Evolutionary conservation across 129 eudicot species (phyloP).

Genomic region (Lonicera japonica): DNA sequence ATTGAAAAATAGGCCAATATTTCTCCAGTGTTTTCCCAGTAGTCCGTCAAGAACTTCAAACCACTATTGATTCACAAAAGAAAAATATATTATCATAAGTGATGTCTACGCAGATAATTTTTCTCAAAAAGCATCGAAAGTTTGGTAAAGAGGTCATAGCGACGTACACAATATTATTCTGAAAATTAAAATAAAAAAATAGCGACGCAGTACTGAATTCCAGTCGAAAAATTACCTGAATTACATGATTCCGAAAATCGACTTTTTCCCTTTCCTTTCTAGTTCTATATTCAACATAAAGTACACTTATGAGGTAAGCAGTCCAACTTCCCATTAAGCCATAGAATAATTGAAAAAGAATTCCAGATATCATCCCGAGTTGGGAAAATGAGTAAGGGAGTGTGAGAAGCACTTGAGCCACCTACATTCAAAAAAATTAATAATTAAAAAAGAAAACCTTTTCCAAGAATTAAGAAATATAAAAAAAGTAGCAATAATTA

Average conservation of each 20-base stretch:
- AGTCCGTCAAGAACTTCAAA: constrained; percentile 91
- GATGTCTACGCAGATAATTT: background rate
- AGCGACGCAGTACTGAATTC: too few species aligned
- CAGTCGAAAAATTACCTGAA: too few species aligned
- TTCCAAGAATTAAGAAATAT: too few species aligned
- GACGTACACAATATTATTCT: too few species aligned
- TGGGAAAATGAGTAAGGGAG: constrained; percentile 85
- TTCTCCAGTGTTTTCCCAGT: constrained; percentile 77
- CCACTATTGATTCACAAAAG: constrained; percentile 39
- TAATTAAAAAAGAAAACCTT: too few species aligned
- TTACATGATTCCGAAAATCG: constrained; percentile 70
- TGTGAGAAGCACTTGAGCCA: constrained; percentile 82
- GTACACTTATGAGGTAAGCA: constrained; percentile 79
- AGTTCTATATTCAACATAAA: constrained; percentile 67
- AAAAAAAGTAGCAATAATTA: too few species aligned
- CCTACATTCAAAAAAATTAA: constrained; percentile 53
- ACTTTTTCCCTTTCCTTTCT: constrained; percentile 67
- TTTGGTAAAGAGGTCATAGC: too few species aligned
- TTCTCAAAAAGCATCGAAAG: too few species aligned
- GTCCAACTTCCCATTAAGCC: constrained; percentile 92
- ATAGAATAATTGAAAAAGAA: constrained; percentile 61
- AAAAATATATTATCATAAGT: background rate
- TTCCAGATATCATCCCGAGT: constrained; percentile 81
- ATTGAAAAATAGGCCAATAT: constrained; percentile 66
- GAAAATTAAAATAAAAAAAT: too few species aligned